Evolutionary conservation across 306 rosid species (phyloP).

Genomic region (Gynostemma pentaphyllum): DNA sequence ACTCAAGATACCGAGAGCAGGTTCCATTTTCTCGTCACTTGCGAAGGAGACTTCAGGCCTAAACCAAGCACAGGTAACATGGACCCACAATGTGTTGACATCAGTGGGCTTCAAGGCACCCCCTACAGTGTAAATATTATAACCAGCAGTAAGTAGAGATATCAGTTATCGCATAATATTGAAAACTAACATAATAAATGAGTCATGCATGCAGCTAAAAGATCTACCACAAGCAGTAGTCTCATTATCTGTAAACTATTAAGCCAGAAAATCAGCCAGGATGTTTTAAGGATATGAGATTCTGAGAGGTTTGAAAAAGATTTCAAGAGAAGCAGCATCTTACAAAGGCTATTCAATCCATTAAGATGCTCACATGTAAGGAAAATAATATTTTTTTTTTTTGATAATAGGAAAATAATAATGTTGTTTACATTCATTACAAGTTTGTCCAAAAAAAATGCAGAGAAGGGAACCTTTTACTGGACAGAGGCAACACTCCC

Average conservation of each 20-base stretch:
- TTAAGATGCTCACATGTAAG: neutral
- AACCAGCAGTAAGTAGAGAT: constrained; percentile 14
- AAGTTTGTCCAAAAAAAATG: constrained; percentile 13
- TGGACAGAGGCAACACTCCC: constrained; percentile 98
- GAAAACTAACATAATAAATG: constrained; percentile 10
- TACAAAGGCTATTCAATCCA: neutral
- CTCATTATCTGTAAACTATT: neutral
- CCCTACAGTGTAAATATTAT: constrained; percentile 36
- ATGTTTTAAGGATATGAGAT: neutral
- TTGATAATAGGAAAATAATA: constrained; percentile 10
- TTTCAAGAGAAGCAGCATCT: neutral
- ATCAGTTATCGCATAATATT: neutral
- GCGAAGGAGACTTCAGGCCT: constrained; percentile 95
- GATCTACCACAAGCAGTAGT: neutral
- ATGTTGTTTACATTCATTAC: constrained; percentile 1
- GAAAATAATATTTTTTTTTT: no score
- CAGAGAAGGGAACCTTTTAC: constrained; percentile 49
- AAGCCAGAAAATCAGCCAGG: neutral
- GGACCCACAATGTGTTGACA: constrained; percentile 89
- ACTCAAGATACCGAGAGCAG: constrained; percentile 94
- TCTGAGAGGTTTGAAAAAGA: neutral
- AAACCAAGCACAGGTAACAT: constrained; percentile 99
- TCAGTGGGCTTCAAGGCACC: constrained; percentile 99
- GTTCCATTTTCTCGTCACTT: constrained; percentile 96
- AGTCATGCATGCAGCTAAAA: constrained; percentile 1